A percentile compares a stretch with the other conserved stretches of the same genome.
phyloP scores from a whole-genome alignment of 2,329 filamentous ascomycete genomes.

The Cercospora janseana region DNA sequence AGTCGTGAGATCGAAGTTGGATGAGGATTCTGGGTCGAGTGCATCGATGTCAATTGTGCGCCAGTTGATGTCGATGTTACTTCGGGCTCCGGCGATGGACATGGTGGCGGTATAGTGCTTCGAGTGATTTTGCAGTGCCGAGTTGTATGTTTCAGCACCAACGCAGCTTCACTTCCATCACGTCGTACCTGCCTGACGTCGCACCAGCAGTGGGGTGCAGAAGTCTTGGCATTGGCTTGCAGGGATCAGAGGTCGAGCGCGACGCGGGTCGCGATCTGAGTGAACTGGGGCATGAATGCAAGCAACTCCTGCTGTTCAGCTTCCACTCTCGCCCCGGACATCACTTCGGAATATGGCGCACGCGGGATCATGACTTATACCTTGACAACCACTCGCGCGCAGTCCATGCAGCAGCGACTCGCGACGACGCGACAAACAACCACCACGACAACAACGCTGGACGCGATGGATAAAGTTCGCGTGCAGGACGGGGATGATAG shows the following conservation, averaged over 20 bases:
- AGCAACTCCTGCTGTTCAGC: background rate
- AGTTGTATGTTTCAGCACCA: background rate
- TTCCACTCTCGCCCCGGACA: background rate
- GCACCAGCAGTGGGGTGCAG: slow-evolving; percentile 9
- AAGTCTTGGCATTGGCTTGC: slow-evolving; percentile 4
- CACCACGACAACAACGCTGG: slow-evolving; percentile 4
- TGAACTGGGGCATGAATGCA: background rate
- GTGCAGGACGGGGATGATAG: slow-evolving; percentile 27
- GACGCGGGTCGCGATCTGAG: slow-evolving; percentile 11
- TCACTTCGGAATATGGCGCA: slow-evolving; percentile 9
- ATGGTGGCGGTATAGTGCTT: slow-evolving; percentile 9
- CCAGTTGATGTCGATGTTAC: slow-evolving; percentile 54
- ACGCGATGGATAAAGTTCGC: slow-evolving; percentile 26
- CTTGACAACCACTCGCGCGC: slow-evolving; percentile 5
- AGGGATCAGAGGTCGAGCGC: slow-evolving; percentile 6
- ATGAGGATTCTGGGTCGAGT: slow-evolving; percentile 81
- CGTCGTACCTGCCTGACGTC: slow-evolving; percentile 14
- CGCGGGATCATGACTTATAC: slow-evolving; percentile 11
- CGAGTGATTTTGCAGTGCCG: background rate
- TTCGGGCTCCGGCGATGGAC: slow-evolving; percentile 40
- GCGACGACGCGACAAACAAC: slow-evolving; percentile 10
- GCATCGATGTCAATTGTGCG: slow-evolving; percentile 94
- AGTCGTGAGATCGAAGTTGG: slow-evolving; percentile 86
- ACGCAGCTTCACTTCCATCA: background rate
- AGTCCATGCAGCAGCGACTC: slow-evolving; percentile 2